These are phyloP conservation scores for Diaporthe vaccinii DNA, from an alignment of 2,329 filamentous ascomycete genomes.

Conservation along the genomic window DNA sequence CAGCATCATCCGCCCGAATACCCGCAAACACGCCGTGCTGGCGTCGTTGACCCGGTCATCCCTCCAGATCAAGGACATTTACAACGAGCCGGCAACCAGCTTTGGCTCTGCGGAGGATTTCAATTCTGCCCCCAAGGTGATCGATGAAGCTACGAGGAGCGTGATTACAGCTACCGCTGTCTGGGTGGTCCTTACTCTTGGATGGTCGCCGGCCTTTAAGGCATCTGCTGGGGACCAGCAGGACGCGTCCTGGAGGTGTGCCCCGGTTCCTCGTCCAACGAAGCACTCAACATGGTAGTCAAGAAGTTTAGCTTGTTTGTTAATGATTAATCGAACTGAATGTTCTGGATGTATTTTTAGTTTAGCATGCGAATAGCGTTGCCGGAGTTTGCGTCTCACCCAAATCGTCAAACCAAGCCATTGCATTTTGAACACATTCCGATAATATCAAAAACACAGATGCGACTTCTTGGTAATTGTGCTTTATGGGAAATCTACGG, in stretches of 20 bases:
- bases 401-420: background rate
- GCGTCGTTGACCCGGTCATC: slow-evolving; percentile 22
- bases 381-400: background rate
- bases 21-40: slow-evolving; percentile 35
- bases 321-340: background rate
- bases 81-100: slow-evolving; percentile 16
- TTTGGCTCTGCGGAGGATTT: background rate
- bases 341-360: fast-evolving
- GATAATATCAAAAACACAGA: background rate
- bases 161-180: slow-evolving; percentile 27
- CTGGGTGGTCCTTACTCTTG: slow-evolving; percentile 35
- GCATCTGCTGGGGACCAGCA: slow-evolving; percentile 3
- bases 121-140: background rate
- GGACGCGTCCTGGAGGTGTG: slow-evolving; percentile 4
- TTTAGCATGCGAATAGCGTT: background rate
- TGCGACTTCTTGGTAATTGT: background rate
- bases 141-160: slow-evolving; percentile 28
- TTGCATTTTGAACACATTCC: background rate
- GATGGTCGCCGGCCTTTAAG: slow-evolving; percentile 34
- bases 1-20: slow-evolving; percentile 26
- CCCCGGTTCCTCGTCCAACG: slow-evolving; percentile 1
- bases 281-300: slow-evolving; percentile 13
- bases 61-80: slow-evolving; percentile 36
- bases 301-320: background rate
- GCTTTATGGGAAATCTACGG: no score